Evolutionary conservation across 169 alveolate genomes (phyloP).

Genomic region (Amoebophrya sp.): DNA sequence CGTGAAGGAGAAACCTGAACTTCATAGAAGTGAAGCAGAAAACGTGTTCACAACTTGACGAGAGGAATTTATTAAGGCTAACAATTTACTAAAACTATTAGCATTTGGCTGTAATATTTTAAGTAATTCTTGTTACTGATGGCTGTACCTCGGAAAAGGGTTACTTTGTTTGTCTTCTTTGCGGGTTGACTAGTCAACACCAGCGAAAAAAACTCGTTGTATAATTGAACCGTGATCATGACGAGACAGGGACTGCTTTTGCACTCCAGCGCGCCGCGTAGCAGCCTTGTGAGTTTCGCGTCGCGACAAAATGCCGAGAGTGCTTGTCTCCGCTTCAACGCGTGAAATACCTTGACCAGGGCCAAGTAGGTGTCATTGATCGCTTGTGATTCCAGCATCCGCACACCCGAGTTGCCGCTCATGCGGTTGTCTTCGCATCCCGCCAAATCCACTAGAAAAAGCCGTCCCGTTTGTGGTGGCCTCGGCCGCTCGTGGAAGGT

Average conservation of each 20-base stretch:
- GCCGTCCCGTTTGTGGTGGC: neutral
- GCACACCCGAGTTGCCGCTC: neutral
- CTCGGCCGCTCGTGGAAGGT: constrained; percentile 22
- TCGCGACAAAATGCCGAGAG: neutral
- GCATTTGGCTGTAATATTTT: neutral
- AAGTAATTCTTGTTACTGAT: neutral
- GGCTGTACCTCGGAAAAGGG: neutral
- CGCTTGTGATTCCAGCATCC: constrained; percentile 1
- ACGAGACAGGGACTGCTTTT: neutral
- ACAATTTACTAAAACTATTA: neutral
- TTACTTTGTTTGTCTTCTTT: neutral
- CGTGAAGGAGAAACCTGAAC: neutral
- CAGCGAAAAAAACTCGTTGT: neutral
- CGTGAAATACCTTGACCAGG: constrained; percentile 1
- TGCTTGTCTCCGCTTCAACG: neutral
- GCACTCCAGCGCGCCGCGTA: constrained; percentile 4
- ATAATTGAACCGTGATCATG: neutral
- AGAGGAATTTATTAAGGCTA: neutral
- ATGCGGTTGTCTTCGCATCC: constrained; percentile 21
- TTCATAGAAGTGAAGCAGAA: no score
- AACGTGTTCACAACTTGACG: neutral
- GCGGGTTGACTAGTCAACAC: neutral
- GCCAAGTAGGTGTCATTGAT: constrained; percentile 1
- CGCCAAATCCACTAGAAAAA: neutral
- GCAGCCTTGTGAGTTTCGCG: neutral